Conservation (phyloP, 345 rosid genomes). For the Ricinus communis region DNA sequence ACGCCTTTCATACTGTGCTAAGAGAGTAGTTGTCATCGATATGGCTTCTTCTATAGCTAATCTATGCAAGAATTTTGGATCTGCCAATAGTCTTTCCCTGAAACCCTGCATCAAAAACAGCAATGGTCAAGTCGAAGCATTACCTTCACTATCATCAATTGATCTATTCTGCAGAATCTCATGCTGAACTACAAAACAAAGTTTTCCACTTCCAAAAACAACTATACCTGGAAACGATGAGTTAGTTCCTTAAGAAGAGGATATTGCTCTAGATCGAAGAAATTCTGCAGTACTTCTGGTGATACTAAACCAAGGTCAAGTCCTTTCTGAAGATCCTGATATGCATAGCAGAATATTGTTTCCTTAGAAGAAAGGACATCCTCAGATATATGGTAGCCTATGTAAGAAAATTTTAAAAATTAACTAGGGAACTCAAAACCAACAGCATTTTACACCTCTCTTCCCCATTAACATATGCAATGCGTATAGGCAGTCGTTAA, state of each 20-base stretch:
- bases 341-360: constrained; percentile 20
- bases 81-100: constrained; percentile 88
- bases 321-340: constrained; percentile 90
- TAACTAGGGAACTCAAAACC: background rate
- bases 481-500: background rate
- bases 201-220: background rate
- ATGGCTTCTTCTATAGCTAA: constrained; percentile 92
- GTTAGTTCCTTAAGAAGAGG: constrained; percentile 84
- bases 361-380: background rate
- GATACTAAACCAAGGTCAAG: constrained; percentile 94
- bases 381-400: background rate
- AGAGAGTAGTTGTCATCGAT: constrained; percentile 81
- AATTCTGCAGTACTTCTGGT: constrained; percentile 90
- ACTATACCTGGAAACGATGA: constrained; percentile 73
- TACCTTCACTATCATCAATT: background rate
- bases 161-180: background rate
- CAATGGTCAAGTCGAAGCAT: constrained; percentile 15
- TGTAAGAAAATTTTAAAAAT: background rate
- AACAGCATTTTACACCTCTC: constrained; percentile 7
- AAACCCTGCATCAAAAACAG: constrained; percentile 66
- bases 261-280: constrained; percentile 82
- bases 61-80: constrained; percentile 85
- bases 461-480: background rate
- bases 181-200: background rate
- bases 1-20: constrained; percentile 89